Percentiles rank a stretch among this genome's conserved stretches.
phyloP scores from a whole-genome alignment of 1,284 basidiomycete species.

The Athelia psychrophila region DNA sequence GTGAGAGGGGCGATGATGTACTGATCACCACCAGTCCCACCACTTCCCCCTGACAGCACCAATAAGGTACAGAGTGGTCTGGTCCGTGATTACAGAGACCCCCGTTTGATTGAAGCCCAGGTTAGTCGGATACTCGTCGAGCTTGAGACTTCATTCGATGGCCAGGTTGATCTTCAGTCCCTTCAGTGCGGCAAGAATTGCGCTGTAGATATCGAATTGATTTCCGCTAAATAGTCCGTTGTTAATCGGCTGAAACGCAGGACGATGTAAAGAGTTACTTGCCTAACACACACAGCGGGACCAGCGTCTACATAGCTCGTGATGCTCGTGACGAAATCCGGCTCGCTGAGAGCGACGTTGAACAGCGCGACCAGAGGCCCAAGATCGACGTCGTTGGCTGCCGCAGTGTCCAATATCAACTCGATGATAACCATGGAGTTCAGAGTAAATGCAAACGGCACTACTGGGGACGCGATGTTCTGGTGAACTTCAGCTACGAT shows the following conservation, averaged over 20 bases:
- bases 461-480: conserved; percentile 53
- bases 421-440: conserved; percentile 63
- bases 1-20: conserved; percentile 54
- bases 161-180: conserved; percentile 55
- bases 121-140: conserved; percentile 63
- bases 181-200: conserved; percentile 62
- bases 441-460: conserved; percentile 67
- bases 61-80: conserved; percentile 64
- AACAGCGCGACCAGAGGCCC: conserved; percentile 64
- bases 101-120: conserved; percentile 62
- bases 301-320: conserved; percentile 54
- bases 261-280: no score
- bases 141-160: conserved; percentile 44
- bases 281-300: conserved; percentile 55
- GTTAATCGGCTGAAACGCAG: no score
- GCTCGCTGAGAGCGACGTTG: conserved; percentile 52
- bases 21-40: conserved; percentile 52
- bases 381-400: conserved; percentile 55
- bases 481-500: conserved; percentile 41
- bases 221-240: no score
- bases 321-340: conserved; percentile 48
- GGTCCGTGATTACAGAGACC: conserved; percentile 61
- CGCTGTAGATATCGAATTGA: conserved; percentile 60
- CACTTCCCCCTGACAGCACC: conserved; percentile 70
- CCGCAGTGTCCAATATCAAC: conserved; percentile 52